A percentile compares a stretch with the other conserved stretches of the same genome.
Evolutionary conservation across 2,329 filamentous ascomycete genomes (phyloP).

Genomic region (Arthrinium phaeospermum): DNA sequence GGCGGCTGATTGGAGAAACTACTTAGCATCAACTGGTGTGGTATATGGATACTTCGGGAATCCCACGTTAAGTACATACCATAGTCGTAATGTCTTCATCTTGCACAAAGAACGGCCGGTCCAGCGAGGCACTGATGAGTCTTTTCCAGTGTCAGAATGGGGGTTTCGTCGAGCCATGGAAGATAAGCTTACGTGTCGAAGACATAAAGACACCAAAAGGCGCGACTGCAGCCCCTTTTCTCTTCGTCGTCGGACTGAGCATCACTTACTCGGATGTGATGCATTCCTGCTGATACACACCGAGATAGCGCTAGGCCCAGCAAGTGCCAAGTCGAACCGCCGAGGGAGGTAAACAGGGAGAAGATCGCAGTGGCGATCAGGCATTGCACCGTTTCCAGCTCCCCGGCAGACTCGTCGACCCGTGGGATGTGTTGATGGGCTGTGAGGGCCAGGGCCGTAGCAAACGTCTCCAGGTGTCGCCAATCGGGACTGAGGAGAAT

Average conservation of each 20-base stretch:
- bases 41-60: neutral
- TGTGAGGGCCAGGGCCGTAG: neutral
- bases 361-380: neutral
- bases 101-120: conserved; percentile 21
- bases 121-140: conserved; percentile 11
- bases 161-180: neutral
- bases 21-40: neutral
- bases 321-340: conserved; percentile 39
- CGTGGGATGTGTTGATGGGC: neutral
- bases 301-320: conserved; percentile 38
- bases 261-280: conserved; percentile 20
- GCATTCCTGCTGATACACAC: conserved; percentile 35
- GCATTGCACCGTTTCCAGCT: conserved; percentile 1
- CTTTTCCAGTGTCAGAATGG: neutral
- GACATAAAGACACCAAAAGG: conserved; percentile 25
- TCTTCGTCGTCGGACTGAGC: neutral
- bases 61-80: neutral
- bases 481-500: neutral
- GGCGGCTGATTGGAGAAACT: neutral
- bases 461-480: neutral
- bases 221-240: conserved; percentile 18
- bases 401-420: neutral
- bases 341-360: neutral
- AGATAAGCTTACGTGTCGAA: conserved; percentile 21
- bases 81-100: conserved; percentile 20